These are phyloP conservation scores for Euptelea pleiosperma DNA, from an alignment of 164 flowering plant genomes.

Conservation along the genomic window DNA sequence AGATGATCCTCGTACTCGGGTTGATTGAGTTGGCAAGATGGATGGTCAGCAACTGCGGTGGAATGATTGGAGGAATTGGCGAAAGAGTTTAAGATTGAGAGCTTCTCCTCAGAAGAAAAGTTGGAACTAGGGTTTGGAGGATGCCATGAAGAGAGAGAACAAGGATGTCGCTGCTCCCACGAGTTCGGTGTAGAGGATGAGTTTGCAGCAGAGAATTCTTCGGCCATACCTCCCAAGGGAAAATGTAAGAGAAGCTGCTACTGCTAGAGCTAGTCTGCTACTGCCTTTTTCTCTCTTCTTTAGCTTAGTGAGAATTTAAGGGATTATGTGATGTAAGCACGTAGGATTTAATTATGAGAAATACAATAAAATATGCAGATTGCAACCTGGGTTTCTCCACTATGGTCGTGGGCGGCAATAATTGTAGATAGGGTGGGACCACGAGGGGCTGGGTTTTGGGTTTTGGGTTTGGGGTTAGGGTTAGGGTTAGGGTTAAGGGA, in stretches of 20 bases:
- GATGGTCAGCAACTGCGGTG: constrained; percentile 29
- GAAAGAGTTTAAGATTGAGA: constrained; percentile 40
- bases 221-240: constrained; percentile 29
- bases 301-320: constrained; percentile 21
- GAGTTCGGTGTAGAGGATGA: constrained; percentile 33
- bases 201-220: constrained; percentile 36
- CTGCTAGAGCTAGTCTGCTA: no score
- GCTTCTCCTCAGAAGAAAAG: constrained; percentile 41
- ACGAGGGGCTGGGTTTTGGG: neutral
- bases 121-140: constrained; percentile 35
- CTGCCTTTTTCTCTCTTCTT: constrained; percentile 10
- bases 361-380: constrained; percentile 46
- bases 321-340: constrained; percentile 23
- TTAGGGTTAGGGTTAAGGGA: constrained; percentile 5
- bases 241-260: no score
- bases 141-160: constrained; percentile 29
- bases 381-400: constrained; percentile 42
- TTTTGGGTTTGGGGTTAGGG: no score
- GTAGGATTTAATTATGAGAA: constrained; percentile 23
- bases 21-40: constrained; percentile 29
- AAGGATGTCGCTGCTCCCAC: constrained; percentile 38
- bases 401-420: constrained; percentile 41
- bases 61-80: constrained; percentile 46
- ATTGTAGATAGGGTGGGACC: constrained; percentile 21
- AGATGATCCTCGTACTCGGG: constrained; percentile 30